Evolutionary conservation across 352 stramenopile genomes (phyloP), one percentile per base, ranked within the genome.

Genomic region (Globisporangium splendens): DNA sequence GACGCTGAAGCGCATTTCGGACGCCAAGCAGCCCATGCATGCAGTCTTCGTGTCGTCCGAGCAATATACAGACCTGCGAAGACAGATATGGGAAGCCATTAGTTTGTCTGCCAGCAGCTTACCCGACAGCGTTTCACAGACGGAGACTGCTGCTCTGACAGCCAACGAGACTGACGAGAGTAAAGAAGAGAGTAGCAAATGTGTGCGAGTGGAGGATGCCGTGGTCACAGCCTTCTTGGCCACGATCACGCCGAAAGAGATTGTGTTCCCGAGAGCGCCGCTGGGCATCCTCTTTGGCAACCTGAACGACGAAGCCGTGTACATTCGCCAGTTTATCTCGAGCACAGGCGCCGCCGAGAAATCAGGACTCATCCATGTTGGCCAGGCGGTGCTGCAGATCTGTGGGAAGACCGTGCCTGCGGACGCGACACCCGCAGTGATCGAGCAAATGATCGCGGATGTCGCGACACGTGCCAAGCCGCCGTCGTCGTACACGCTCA

Each of bases 211-310:
- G 15, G 22, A 55, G 28, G 51, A 17, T 11, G 54, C 59, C 4
- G 46, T 44, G 33, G 50, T 56, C 13, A 59, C 47, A 2, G 58
- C 66, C 17, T 67, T 69, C 1, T 47, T 75, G 12, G 49, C 61
- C 17, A 59, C 46, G 11, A 59, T 65, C 24, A 47, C 53, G 47
- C 68, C 60, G 24, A 87, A 79, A 21, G 83, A 84, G 44, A 65
- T 95, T 17, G 56, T 77, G 44, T 93, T 95, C 22, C 72, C 75
- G 4, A 82, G 81, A 20, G 52, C 76, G 8, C 85, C 85, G 22
- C 61, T 95, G 0, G 85, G 85, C 6, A 90, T 95, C 31, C 62
- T 91, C 43, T 95, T 95, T 70, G 83, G 85, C 22, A 93, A 90
- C 56, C 81, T 82, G 73, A 78, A 88, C 21, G 85, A 95, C 46